A percentile compares a stretch with the other conserved stretches of the same genome.
Conservation (phyloP, 768 basidiomycete genomes). For the Cystobasidium tubakii region DNA sequence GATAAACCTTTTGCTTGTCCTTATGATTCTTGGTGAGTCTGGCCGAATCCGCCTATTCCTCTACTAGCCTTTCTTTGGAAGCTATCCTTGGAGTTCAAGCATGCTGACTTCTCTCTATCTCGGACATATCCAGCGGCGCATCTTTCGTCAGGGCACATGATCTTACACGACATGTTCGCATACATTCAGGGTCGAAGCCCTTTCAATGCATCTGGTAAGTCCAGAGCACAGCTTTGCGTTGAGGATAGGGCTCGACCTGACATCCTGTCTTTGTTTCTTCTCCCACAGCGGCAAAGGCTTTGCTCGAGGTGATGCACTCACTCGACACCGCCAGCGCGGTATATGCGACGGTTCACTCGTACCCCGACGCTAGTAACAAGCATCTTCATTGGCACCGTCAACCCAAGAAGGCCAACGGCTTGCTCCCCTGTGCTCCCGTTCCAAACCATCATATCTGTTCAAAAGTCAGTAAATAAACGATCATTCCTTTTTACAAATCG, state of each 20-base stretch:
- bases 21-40: conserved; percentile 50
- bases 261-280: background rate
- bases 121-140: conserved; percentile 47
- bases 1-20: conserved; percentile 53
- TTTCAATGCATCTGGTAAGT: conserved; percentile 53
- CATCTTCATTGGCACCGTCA: too few species aligned
- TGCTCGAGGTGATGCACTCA: conserved; percentile 52
- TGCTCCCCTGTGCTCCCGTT: too few species aligned
- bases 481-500: background rate
- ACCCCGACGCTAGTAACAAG: conserved; percentile 42
- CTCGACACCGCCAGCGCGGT: conserved; percentile 52
- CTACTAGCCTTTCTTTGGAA: too few species aligned
- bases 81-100: background rate
- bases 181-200: conserved; percentile 52
- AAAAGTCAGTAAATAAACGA: background rate
- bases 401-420: too few species aligned
- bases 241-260: background rate
- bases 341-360: conserved; percentile 51
- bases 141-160: conserved; percentile 54
- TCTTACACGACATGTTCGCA: conserved; percentile 51
- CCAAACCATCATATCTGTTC: background rate
- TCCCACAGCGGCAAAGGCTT: conserved; percentile 52
- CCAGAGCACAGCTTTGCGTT: background rate
- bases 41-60: background rate
- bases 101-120: background rate